Evolutionary conservation across 768 basidiomycete species (phyloP).

Genomic region (Termitomyces sp.): DNA sequence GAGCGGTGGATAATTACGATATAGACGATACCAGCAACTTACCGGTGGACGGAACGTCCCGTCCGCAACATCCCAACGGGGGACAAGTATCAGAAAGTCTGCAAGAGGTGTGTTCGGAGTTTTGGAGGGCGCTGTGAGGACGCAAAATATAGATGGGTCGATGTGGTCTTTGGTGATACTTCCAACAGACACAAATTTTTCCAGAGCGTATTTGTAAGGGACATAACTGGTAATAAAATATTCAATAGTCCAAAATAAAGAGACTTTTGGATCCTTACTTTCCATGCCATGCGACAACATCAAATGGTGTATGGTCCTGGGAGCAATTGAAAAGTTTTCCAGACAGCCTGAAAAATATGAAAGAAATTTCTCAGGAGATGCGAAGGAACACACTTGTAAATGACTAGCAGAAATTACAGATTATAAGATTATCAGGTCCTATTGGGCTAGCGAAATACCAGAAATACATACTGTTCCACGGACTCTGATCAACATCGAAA

Average conservation of each 20-base stretch:
- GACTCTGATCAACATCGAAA: constrained; percentile 61
- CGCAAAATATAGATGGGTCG: constrained; percentile 67
- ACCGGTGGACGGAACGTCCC: constrained; percentile 61
- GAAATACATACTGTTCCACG: constrained; percentile 49
- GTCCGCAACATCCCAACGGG: constrained; percentile 60
- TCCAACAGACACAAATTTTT: constrained; percentile 61
- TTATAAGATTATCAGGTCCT: not conserved
- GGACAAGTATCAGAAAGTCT: constrained; percentile 63
- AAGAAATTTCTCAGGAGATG: not conserved
- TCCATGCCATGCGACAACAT: constrained; percentile 71
- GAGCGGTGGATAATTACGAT: not conserved
- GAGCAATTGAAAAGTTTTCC: constrained; percentile 51
- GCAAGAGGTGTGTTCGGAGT: constrained; percentile 53
- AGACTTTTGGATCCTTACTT: constrained; percentile 39
- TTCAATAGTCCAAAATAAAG: not conserved
- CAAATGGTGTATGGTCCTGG: constrained; percentile 67
- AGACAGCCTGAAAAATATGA: constrained; percentile 36
- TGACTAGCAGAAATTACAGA: constrained; percentile 23
- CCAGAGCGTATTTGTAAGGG: constrained; percentile 63
- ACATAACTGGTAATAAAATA: constrained; percentile 41
- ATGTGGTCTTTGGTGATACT: constrained; percentile 68
- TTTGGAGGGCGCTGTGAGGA: constrained; percentile 65
- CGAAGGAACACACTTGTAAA: constrained; percentile 40
- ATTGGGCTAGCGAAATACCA: not conserved
- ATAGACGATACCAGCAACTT: constrained; percentile 10